A percentile compares a stretch with the other conserved stretches of the same genome.
Conservation (phyloP, 2,329 filamentous ascomycete genomes). For the Hypoxylon sp. region DNA sequence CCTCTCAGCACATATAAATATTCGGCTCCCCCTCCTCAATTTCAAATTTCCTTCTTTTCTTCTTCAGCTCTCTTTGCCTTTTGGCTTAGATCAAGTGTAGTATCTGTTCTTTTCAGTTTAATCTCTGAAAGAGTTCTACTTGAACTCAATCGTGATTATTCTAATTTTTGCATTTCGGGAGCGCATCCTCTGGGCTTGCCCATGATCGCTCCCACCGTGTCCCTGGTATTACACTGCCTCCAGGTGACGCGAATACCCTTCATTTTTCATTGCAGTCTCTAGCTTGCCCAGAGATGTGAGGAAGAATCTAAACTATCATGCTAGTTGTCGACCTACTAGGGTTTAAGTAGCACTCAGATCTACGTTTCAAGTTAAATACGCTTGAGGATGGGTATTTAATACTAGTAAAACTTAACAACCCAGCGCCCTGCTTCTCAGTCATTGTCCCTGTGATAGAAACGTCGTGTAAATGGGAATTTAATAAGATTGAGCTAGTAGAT, state of each 20-base stretch:
- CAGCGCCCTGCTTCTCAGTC: not conserved
- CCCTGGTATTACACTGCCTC: slow-evolving; percentile 82
- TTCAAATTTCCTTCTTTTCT: slow-evolving; percentile 62
- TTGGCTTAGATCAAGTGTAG: slow-evolving; percentile 89
- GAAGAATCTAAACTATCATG: slow-evolving; percentile 60
- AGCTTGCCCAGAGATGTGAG: slow-evolving; percentile 68
- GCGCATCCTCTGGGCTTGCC: slow-evolving; percentile 79
- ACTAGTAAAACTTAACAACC: too few relatives aligned
- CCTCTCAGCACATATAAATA: slow-evolving; percentile 45
- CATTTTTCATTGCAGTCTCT: slow-evolving; percentile 72
- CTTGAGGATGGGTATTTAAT: too few relatives aligned
- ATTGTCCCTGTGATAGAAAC: not conserved
- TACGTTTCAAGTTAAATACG: too few relatives aligned
- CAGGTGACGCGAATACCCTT: slow-evolving; percentile 74
- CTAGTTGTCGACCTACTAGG: too few relatives aligned
- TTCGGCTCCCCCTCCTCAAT: slow-evolving; percentile 9
- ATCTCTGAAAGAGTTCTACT: slow-evolving; percentile 87
- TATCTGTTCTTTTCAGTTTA: slow-evolving; percentile 99
- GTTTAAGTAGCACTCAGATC: too few relatives aligned
- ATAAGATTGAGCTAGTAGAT: not conserved
- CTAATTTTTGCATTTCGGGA: slow-evolving; percentile 77
- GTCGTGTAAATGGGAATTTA: not conserved
- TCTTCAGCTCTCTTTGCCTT: slow-evolving; percentile 68
- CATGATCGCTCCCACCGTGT: slow-evolving; percentile 77
- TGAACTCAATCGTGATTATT: slow-evolving; percentile 83